These are phyloP conservation scores for Xerocomus potaroensis DNA, from an alignment of 768 basidiomycete species.

Conservation along the genomic window DNA sequence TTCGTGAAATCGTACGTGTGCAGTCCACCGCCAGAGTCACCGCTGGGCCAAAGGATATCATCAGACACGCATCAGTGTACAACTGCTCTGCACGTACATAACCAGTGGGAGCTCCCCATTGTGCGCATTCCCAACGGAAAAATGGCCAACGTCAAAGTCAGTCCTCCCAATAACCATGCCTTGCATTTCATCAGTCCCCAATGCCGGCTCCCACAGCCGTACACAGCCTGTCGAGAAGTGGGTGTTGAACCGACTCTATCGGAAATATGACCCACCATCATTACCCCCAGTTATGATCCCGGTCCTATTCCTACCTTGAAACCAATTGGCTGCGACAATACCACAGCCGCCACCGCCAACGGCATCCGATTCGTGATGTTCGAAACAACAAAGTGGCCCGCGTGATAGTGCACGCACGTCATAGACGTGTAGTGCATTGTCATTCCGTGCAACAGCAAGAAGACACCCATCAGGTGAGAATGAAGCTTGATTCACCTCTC, in stretches of 20 bases:
- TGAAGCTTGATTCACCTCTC: conserved; percentile 45
- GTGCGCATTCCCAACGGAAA: conserved; percentile 53
- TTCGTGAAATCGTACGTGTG: conserved; percentile 39
- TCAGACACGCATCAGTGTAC: conserved; percentile 19
- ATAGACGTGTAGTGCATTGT: conserved; percentile 59
- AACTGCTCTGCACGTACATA: conserved; percentile 43
- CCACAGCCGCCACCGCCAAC: conserved; percentile 39
- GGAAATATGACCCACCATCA: conserved; percentile 46
- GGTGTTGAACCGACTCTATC: background rate
- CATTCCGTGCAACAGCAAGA: conserved; percentile 55
- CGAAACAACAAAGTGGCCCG: conserved; percentile 45
- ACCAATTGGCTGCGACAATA: conserved; percentile 51
- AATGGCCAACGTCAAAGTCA: conserved; percentile 53
- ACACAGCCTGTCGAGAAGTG: conserved; percentile 47
- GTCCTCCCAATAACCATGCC: conserved; percentile 49
- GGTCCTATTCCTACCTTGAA: conserved; percentile 38
- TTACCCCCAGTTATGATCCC: conserved; percentile 58
- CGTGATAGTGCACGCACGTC: conserved; percentile 51
- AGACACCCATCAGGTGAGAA: conserved; percentile 62
- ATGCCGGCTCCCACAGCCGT: conserved; percentile 58
- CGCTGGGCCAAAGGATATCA: conserved; percentile 34
- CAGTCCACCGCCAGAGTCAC: conserved; percentile 47
- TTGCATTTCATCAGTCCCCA: conserved; percentile 38
- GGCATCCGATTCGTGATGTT: conserved; percentile 39
- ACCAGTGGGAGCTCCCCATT: conserved; percentile 53